Conservation (phyloP, 768 basidiomycete genomes). For the Coprinopsis marcescibilis region DNA sequence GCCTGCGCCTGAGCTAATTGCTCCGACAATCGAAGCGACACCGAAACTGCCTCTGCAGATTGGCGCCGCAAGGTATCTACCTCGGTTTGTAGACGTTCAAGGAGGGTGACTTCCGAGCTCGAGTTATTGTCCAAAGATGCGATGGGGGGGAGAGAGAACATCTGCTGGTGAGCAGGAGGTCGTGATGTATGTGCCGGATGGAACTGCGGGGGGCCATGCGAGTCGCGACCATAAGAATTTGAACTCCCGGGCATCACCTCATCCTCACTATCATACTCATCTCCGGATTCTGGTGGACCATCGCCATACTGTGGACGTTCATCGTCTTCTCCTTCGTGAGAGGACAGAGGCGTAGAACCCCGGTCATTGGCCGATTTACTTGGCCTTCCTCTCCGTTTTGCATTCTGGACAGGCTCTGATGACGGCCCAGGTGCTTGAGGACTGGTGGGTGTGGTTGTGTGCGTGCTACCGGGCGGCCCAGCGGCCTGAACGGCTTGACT, state of each 20-base stretch:
- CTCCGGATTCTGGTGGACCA: constrained; percentile 28
- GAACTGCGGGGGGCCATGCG: constrained; percentile 17
- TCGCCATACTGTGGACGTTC: constrained; percentile 23
- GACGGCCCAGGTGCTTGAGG: no score
- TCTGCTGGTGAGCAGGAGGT: no score
- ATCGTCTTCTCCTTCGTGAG: constrained; percentile 34
- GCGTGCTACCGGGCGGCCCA: no score
- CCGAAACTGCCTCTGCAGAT: constrained; percentile 61
- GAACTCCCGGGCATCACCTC: constrained; percentile 31
- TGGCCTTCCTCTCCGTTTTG: background rate
- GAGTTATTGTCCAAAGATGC: constrained; percentile 27
- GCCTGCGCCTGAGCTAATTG: constrained; percentile 63
- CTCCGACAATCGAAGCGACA: constrained; percentile 60
- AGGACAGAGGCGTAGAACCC: background rate
- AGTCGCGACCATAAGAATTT: constrained; percentile 34
- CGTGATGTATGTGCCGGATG: constrained; percentile 23
- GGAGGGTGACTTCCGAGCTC: background rate
- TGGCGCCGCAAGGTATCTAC: constrained; percentile 58
- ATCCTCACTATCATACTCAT: constrained; percentile 66
- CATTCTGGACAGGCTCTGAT: background rate
- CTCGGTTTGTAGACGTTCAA: constrained; percentile 60
- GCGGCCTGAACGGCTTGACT: no score
- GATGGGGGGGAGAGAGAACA: constrained; percentile 40
- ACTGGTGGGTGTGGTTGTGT: no score
- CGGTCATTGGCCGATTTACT: background rate